Conservation (phyloP, 1,284 basidiomycete species). For the Heterobasidion parviporum region DNA sequence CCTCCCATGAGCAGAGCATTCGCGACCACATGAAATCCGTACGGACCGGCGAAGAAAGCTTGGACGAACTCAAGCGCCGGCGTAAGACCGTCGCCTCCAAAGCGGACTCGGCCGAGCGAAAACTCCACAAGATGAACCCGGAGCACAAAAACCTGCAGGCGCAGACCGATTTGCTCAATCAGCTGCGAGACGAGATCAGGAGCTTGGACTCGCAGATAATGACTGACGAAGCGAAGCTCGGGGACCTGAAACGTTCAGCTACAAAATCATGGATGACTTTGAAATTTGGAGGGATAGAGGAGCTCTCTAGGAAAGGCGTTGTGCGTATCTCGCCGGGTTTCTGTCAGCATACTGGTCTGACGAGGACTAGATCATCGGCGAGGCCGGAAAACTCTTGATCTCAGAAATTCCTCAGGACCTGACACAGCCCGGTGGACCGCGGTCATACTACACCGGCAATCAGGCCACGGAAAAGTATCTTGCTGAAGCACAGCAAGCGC, state of each 20-base stretch:
- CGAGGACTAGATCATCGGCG: slow-evolving; percentile 59
- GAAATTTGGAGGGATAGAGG: slow-evolving; percentile 85
- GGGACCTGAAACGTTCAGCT: slow-evolving; percentile 78
- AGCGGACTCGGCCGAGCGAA: slow-evolving; percentile 85
- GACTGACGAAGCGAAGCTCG: slow-evolving; percentile 73
- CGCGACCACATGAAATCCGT: slow-evolving; percentile 74
- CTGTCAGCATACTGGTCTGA: slow-evolving; percentile 4
- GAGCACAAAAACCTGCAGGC: slow-evolving; percentile 81
- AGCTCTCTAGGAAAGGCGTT: slow-evolving; percentile 79
- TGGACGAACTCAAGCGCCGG: slow-evolving; percentile 71
- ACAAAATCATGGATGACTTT: slow-evolving; percentile 70
- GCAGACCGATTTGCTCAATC: slow-evolving; percentile 74
- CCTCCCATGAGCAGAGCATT: slow-evolving; percentile 66
- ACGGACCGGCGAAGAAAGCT: slow-evolving; percentile 76
- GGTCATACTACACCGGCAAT: slow-evolving; percentile 66
- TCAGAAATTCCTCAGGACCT: slow-evolving; percentile 76
- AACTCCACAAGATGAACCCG: slow-evolving; percentile 84
- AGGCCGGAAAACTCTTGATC: slow-evolving; percentile 74
- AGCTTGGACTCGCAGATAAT: slow-evolving; percentile 78
- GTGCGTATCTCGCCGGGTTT: slow-evolving; percentile 27
- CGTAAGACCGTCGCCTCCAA: slow-evolving; percentile 62
- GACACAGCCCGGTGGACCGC: slow-evolving; percentile 75
- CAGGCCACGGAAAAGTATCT: slow-evolving; percentile 53
- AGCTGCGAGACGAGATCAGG: slow-evolving; percentile 73
- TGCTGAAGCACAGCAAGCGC: slow-evolving; percentile 52